Evolutionary conservation across 805 yeast genomes (phyloP), one percentile per base, ranked within the genome.

Genomic region (Kregervanrija delftensis): DNA sequence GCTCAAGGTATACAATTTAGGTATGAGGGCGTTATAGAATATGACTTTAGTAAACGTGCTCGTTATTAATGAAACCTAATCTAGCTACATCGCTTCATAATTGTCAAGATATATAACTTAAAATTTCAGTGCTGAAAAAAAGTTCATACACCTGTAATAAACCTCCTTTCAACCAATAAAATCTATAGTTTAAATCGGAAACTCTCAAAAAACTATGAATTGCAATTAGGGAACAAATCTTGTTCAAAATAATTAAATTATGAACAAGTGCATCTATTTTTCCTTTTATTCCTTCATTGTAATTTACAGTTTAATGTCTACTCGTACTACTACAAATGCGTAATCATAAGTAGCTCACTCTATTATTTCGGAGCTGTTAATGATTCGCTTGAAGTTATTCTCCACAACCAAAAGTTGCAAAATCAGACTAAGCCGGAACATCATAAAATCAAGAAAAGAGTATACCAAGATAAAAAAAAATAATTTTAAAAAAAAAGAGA

Each of bases 321-420:
- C 32, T 30, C 22, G 35, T 32, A 35, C 44, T 35, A 33, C 45
- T 36, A 49, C 52, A 36, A 41, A 41, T 49, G 63, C 65, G 61
- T 50, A 62, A 62, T 62, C 66, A 61, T 62, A 62, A 41, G 57
- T 56, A 54, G 64, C 62, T 54, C 62, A 42, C 54, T 50, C 48
- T 51, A 39, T 46, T 44, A 42, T 38, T 46, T 36, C 49, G 62
- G 58, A 59, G 61, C 64, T 49, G 56, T 49, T 50, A 62, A 62
- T 59, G 66, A 62, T 62, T 62, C 61, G 64, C 65, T 35, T 37
- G 16, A 28, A 22, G 28, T 17, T n/a, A 33, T 11, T 13, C 14
- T 31, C 9, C 22, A 30, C 22, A 39, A 33, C 33, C 35, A 43
- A 38, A 39, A 35, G 9, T 35, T 22, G 33, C 40, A 35, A 17